Percentiles rank a stretch among this genome's conserved stretches.
These are phyloP conservation scores for Curvularia hawaiiensis DNA, from an alignment of 2,329 filamentous ascomycete species.

Conservation along the genomic window DNA sequence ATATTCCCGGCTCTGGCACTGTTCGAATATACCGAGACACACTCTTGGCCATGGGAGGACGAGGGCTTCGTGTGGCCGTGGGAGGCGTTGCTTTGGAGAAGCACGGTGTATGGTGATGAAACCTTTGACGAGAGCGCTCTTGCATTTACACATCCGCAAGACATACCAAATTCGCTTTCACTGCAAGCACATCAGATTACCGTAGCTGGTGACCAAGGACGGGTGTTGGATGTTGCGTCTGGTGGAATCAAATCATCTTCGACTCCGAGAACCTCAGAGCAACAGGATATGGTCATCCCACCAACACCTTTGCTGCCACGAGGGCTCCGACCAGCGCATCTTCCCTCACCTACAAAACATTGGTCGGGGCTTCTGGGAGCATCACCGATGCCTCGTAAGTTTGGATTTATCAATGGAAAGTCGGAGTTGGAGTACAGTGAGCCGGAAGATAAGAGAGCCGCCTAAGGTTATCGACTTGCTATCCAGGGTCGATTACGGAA, in stretches of 20 bases:
- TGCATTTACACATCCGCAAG: background rate
- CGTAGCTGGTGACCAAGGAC: background rate
- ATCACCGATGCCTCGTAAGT: constrained; percentile 5
- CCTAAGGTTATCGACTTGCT: background rate
- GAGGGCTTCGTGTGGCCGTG: constrained; percentile 15
- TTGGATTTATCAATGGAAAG: background rate
- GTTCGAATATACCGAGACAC: constrained; percentile 5
- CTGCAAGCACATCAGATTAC: background rate
- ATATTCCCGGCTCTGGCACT: constrained; percentile 6
- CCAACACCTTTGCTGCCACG: constrained; percentile 6
- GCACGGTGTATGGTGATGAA: constrained; percentile 4
- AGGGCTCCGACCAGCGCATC: background rate
- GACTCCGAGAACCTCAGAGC: background rate
- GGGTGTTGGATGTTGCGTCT: too few species aligned
- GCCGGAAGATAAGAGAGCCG: background rate
- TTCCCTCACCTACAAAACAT: constrained; percentile 2
- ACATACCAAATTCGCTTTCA: background rate
- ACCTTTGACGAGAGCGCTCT: background rate
- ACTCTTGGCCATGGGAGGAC: constrained; percentile 15
- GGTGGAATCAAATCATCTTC: background rate
- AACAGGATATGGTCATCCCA: constrained; percentile 3
- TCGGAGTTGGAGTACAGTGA: background rate
- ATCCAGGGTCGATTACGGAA: background rate
- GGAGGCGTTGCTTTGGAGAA: constrained; percentile 10
- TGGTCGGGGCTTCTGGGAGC: constrained; percentile 10